phyloP scores from a whole-genome alignment of 1,284 basidiomycete species.

The Cryptococcus jaspeensis region DNA sequence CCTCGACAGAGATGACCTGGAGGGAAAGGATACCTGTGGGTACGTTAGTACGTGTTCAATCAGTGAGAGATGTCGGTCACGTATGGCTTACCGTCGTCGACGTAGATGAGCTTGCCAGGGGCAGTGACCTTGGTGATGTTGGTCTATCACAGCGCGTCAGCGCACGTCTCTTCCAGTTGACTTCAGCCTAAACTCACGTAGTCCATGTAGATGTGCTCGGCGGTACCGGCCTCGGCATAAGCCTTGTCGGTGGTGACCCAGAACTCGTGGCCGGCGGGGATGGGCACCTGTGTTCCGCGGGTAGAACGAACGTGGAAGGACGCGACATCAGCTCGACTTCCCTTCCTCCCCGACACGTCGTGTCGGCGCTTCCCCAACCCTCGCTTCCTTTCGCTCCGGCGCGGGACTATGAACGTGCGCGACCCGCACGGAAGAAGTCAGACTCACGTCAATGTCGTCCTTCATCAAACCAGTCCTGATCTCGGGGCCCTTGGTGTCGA shows the following conservation, averaged over 20 bases:
- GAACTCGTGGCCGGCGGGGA: conserved; percentile 93
- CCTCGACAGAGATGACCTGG: conserved; percentile 83
- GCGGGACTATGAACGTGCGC: too few relatives aligned
- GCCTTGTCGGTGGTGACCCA: conserved; percentile 80
- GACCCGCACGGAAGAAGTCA: neutral
- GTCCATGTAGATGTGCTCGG: conserved; percentile 84
- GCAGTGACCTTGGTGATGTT: conserved; percentile 95
- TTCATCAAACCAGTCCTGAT: conserved; percentile 96
- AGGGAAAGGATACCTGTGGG: conserved; percentile 80
- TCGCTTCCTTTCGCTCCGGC: too few relatives aligned
- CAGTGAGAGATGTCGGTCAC: neutral
- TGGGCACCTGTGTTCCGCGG: conserved; percentile 60
- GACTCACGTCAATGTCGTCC: conserved; percentile 77
- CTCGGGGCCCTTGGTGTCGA: conserved; percentile 99
- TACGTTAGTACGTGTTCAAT: neutral
- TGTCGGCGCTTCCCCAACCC: neutral
- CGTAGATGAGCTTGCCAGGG: conserved; percentile 92
- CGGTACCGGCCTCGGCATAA: conserved; percentile 75
- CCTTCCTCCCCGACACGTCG: neutral
- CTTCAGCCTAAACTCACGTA: conserved; percentile 62
- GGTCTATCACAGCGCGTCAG: conserved; percentile 55
- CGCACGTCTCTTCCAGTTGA: neutral
- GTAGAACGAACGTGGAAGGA: too few relatives aligned
- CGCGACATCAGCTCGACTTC: conserved; percentile 6
- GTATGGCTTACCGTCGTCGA: conserved; percentile 76